Evolutionary conservation across 179 eudicot species (phyloP).

Genomic region (Pouteria campechiana): DNA sequence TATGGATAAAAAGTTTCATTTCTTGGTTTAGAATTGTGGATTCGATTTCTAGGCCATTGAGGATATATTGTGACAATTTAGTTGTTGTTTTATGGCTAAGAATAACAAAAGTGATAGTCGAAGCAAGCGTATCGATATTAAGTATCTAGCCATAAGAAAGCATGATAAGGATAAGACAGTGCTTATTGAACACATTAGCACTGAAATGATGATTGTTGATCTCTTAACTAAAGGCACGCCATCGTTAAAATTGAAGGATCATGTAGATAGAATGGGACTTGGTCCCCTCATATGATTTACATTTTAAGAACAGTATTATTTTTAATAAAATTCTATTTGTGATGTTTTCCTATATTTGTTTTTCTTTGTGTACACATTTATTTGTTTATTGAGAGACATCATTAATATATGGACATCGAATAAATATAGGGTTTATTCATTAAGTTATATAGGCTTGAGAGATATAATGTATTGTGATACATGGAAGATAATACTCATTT

Average conservation of each 20-base stretch:
- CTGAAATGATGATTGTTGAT: constrained; percentile 1
- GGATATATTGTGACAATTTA: background rate
- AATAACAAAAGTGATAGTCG: too few species aligned
- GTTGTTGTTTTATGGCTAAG: too few species aligned
- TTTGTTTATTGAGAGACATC: background rate
- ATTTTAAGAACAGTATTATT: background rate
- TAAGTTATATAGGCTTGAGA: background rate
- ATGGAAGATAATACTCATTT: too few species aligned
- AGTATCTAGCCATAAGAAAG: background rate
- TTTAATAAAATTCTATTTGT: background rate
- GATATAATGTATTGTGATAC: too few species aligned
- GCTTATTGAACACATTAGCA: constrained; percentile 4
- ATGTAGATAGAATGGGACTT: constrained; percentile 4
- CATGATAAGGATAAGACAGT: background rate
- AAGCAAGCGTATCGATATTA: constrained; percentile 1
- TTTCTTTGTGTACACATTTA: background rate
- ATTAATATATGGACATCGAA: background rate
- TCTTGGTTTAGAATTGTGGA: background rate
- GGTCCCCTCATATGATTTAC: background rate
- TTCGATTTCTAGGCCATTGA: constrained; percentile 1
- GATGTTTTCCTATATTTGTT: background rate
- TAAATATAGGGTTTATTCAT: constrained; percentile 3
- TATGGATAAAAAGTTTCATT: constrained; percentile 1
- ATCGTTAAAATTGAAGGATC: background rate
- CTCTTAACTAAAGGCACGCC: constrained; percentile 8